Evolutionary conservation across 805 yeast genomes (phyloP), one percentile per base, ranked within the genome.

Genomic region (Kodamaea kaohsiungensis): DNA sequence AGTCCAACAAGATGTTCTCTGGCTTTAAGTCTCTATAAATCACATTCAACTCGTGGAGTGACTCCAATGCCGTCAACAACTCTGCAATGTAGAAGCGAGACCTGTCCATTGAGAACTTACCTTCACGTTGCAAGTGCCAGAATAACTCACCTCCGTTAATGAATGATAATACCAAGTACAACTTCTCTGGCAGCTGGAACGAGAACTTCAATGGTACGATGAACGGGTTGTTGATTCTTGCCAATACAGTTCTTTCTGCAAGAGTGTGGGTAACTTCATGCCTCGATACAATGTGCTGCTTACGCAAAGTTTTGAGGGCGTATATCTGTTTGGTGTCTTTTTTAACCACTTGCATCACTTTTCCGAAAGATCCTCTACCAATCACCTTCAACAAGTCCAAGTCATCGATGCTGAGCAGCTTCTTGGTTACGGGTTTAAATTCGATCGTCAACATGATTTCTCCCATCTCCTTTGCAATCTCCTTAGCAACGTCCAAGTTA

Each of bases 361-460:
- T 95, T 51, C 99, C 99, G 69, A 95, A 95, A 8, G 98, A 91
- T 7, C 99, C 99, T 69, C 95, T 95, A 38, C 99, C 99, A 53
- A 95, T 91, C 18, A 95, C 99, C 71, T 95, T 95, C 61, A 95
- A 79, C 51, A 95, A 75, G 63, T 91, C 97, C 72, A 95, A 93
- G 66, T 93, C 97, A 54, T 91, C 97, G 60, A 95, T 91, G 0
- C 91, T 79, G 48, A 95, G 76, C 49, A 88, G 87, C 59, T 86
- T 83, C 59, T 72, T 81, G 52, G 81, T 76, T 39, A 70, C 66
- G 17, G 91, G 88, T 68, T 85, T 86, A 71, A 83, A 88, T 64
- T 87, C 91, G 35, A 88, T 79, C 18, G 87, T 79, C 25, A 89
- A 66, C 64, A 84, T 81, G 49, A 89, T 74, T 48, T 78, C 80